phyloP scores from a whole-genome alignment of 2,329 filamentous ascomycete species.

The Claviceps fusiformis region DNA sequence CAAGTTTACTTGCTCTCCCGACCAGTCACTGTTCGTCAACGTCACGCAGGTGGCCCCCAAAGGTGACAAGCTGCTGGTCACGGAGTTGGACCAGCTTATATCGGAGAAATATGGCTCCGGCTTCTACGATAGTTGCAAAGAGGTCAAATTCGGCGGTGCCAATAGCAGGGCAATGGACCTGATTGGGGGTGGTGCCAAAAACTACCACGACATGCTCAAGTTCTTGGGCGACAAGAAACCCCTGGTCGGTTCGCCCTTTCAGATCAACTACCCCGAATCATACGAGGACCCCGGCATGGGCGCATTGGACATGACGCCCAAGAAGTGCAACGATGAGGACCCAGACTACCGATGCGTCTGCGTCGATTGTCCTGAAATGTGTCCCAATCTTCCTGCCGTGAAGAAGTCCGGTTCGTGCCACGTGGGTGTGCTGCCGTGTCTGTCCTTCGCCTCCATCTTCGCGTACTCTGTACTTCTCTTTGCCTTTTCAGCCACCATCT shows the following conservation, averaged over 20 bases:
- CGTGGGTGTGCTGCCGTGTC: slow-evolving; percentile 77
- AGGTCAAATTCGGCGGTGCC: slow-evolving; percentile 93
- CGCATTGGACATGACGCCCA: slow-evolving; percentile 56
- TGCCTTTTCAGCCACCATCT: slow-evolving; percentile 49
- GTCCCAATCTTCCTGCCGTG: slow-evolving; percentile 69
- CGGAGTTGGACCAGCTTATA: slow-evolving; percentile 80
- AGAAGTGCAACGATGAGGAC: slow-evolving; percentile 83
- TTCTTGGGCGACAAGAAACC: slow-evolving; percentile 88
- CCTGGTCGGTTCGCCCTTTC: slow-evolving; percentile 77
- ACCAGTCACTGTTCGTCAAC: slow-evolving; percentile 92
- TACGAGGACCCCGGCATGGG: slow-evolving; percentile 57
- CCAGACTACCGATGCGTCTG: slow-evolving; percentile 81
- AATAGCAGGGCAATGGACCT: slow-evolving; percentile 91
- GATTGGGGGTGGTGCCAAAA: slow-evolving; percentile 87
- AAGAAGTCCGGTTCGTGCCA: slow-evolving; percentile 56
- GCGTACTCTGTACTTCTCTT: slow-evolving; percentile 67
- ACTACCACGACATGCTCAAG: slow-evolving; percentile 75
- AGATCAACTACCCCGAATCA: slow-evolving; percentile 76
- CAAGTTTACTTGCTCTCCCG: slow-evolving; percentile 93
- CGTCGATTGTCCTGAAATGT: slow-evolving; percentile 79
- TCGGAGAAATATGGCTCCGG: slow-evolving; percentile 71
- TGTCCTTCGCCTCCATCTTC: slow-evolving; percentile 86
- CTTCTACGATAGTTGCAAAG: slow-evolving; percentile 95
- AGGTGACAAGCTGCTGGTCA: slow-evolving; percentile 51
- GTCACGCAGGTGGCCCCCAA: slow-evolving; percentile 62